Percentiles rank a stretch among this genome's conserved stretches.
These are phyloP conservation scores for Lactifluus piperatus DNA, from an alignment of 768 basidiomycete species.

Conservation along the genomic window DNA sequence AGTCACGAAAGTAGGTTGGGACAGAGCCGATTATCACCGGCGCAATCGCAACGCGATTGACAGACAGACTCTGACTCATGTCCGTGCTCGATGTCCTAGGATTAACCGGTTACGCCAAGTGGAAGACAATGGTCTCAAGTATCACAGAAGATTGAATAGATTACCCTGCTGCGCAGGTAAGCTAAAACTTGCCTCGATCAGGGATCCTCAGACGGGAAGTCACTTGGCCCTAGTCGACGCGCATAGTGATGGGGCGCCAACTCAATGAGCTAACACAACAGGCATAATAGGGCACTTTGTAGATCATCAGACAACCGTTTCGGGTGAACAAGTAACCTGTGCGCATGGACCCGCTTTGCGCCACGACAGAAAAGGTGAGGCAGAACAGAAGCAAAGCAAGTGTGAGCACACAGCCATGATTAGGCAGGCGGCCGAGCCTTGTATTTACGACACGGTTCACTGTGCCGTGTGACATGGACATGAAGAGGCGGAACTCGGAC, in stretches of 20 bases:
- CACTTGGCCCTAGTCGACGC: not conserved
- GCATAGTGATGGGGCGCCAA: not conserved
- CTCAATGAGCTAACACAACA: not conserved
- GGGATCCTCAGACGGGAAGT: not conserved
- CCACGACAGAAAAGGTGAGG: not conserved
- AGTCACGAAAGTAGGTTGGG: not conserved
- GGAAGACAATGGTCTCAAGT: not conserved
- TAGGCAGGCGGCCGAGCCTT: not conserved
- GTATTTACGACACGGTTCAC: not conserved
- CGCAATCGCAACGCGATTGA: not conserved
- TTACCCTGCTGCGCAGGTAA: constrained; percentile 9
- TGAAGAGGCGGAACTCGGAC: not conserved
- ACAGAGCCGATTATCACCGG: not conserved
- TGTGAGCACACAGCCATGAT: constrained; percentile 4
- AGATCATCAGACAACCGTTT: not conserved
- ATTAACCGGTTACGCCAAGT: constrained; percentile 1
- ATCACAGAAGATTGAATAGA: constrained; percentile 3
- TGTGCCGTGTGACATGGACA: not conserved
- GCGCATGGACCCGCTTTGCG: not conserved
- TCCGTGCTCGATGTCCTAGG: constrained; percentile 4
- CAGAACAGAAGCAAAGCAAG: not conserved
- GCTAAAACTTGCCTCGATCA: not conserved
- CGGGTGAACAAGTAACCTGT: not conserved
- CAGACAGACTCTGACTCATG: constrained; percentile 16
- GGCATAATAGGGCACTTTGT: not conserved